Conservation (phyloP, 371 early-diverging fungal species). For the Rhizomucor pusillus region DNA sequence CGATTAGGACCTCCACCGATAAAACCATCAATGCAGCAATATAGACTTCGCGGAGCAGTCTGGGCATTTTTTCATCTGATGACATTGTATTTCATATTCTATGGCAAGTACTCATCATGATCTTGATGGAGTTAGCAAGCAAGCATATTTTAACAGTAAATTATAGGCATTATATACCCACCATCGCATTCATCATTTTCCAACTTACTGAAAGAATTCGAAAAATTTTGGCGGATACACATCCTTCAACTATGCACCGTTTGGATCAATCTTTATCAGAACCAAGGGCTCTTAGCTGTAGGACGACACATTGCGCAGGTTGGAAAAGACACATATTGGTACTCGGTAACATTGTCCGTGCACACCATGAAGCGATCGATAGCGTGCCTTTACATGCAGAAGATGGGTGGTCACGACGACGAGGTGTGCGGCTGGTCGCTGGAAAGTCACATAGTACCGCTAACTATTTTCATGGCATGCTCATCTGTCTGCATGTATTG, state of each 20-base stretch:
- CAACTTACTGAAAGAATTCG: not conserved
- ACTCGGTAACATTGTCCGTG: too few relatives aligned
- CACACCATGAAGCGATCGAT: not conserved
- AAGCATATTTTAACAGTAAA: not conserved
- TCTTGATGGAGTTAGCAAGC: not conserved
- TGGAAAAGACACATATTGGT: not conserved
- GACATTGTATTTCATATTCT: not conserved
- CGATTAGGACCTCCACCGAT: slow-evolving; percentile 12
- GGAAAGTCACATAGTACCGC: not conserved
- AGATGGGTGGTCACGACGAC: slow-evolving; percentile 1
- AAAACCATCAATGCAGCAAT: slow-evolving; percentile 6
- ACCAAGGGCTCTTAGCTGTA: not conserved
- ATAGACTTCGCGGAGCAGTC: not conserved
- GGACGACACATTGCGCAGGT: not conserved
- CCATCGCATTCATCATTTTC: not conserved
- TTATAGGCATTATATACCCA: not conserved
- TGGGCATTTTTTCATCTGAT: slow-evolving; percentile 3
- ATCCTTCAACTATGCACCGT: not conserved
- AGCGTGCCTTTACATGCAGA: not conserved
- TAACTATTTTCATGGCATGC: not conserved
- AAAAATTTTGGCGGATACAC: not conserved
- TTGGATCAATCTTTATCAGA: not conserved
- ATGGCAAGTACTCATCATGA: slow-evolving; percentile 2
- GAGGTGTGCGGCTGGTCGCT: slow-evolving; percentile 4
- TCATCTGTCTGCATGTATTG: slow-evolving; percentile 15